Percentiles rank a stretch among this genome's conserved stretches.
These are phyloP conservation scores for Oehlia diaphana DNA, from an alignment of 192 early-diverging fungal species.

Conservation along the genomic window DNA sequence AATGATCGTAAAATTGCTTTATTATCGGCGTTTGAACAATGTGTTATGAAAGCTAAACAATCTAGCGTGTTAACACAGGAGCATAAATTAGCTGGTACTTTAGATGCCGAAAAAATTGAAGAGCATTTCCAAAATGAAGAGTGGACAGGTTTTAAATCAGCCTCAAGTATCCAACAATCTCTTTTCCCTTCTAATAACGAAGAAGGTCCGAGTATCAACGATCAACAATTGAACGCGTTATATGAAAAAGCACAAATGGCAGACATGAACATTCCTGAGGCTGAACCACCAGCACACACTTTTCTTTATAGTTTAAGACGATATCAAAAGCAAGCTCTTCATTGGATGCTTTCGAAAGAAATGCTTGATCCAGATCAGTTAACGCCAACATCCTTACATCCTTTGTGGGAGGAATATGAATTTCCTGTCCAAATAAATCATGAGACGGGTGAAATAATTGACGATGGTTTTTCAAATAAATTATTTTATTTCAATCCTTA, in stretches of 20 bases:
- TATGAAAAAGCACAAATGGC: constrained; percentile 58
- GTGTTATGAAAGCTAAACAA: constrained; percentile 31
- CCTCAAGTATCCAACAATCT: constrained; percentile 28
- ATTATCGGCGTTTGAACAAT: constrained; percentile 18
- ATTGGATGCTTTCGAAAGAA: constrained; percentile 57
- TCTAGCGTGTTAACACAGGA: constrained; percentile 35
- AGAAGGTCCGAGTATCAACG: constrained; percentile 47
- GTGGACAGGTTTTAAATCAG: constrained; percentile 27
- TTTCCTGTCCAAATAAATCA: constrained; percentile 35
- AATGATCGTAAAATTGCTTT: not conserved
- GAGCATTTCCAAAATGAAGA: constrained; percentile 36
- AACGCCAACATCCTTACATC: constrained; percentile 46
- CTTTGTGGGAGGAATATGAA: constrained; percentile 54
- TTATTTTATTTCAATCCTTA: not conserved
- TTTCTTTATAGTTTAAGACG: constrained; percentile 46
- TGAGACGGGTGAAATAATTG: constrained; percentile 26
- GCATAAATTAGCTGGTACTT: constrained; percentile 35
- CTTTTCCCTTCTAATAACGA: constrained; percentile 19
- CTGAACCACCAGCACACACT: constrained; percentile 43
- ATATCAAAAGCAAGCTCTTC: constrained; percentile 52
- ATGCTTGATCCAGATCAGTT: constrained; percentile 4
- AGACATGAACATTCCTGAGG: constrained; percentile 45
- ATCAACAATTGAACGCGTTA: constrained; percentile 50
- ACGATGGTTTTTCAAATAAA: not conserved
- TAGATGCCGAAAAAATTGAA: constrained; percentile 31